Evolutionary conservation across 805 yeast genomes (phyloP).

Genomic region (Lipomyces japonicus): DNA sequence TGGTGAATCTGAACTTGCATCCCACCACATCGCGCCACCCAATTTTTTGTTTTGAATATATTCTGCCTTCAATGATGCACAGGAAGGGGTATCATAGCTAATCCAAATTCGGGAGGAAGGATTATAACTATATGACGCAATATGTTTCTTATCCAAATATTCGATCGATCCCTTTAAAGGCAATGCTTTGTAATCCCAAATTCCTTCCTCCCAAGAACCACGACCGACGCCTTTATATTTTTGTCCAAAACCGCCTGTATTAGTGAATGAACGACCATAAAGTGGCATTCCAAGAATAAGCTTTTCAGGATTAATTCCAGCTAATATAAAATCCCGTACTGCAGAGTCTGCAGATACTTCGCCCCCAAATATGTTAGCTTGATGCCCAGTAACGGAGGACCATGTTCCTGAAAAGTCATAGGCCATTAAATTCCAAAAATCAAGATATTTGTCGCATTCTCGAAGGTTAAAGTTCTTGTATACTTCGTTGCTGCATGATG

Average conservation of each 20-base stretch:
- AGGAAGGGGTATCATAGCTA: constrained; percentile 61
- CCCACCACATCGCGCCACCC: constrained; percentile 97
- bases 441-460: constrained; percentile 56
- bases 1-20: constrained; percentile 52
- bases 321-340: constrained; percentile 43
- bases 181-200: constrained; percentile 52
- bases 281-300: constrained; percentile 81
- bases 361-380: constrained; percentile 61
- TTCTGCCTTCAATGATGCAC: constrained; percentile 55
- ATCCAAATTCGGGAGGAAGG: constrained; percentile 42
- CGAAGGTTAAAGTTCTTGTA: constrained; percentile 42
- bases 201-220: constrained; percentile 38
- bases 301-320: constrained; percentile 49
- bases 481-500: constrained; percentile 58
- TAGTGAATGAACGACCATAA: constrained; percentile 62
- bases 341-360: constrained; percentile 49
- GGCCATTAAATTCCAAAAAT: constrained; percentile 84
- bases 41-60: constrained; percentile 49
- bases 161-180: constrained; percentile 48
- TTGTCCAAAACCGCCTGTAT: constrained; percentile 44
- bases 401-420: constrained; percentile 88
- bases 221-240: constrained; percentile 10
- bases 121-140: constrained; percentile 55
- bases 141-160: constrained; percentile 49
- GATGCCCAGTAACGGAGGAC: constrained; percentile 54